phyloP scores from a whole-genome alignment of 2,329 filamentous ascomycete species.

The Colletotrichum liriopes region DNA sequence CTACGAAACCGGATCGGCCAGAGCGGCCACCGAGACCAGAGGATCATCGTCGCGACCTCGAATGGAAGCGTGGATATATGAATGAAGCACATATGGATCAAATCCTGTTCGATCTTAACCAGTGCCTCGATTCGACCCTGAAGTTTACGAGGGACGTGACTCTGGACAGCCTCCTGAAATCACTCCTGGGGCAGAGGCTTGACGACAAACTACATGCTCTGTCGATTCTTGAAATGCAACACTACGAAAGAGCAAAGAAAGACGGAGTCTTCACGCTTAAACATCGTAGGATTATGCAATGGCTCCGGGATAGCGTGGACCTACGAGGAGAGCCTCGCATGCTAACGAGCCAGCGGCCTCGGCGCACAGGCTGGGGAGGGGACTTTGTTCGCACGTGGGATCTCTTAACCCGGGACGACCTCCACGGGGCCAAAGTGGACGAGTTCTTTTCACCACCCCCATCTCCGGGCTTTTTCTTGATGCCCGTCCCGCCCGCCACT shows the following conservation, averaged over 20 bases:
- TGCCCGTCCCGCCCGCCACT: not conserved
- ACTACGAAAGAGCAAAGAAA: not conserved
- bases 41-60: not conserved
- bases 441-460: not conserved
- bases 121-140: not conserved
- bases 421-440: not conserved
- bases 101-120: not conserved
- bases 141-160: not conserved
- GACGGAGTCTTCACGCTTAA: accelerated
- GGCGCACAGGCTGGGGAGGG: not conserved
- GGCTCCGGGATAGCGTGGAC: not conserved
- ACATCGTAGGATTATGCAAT: not conserved
- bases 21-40: not conserved
- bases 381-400: not conserved
- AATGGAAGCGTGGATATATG: not conserved
- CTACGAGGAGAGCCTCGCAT: not conserved
- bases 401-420: not conserved
- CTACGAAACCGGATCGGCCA: not conserved
- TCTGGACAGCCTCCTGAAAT: not conserved
- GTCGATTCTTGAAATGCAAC: not conserved
- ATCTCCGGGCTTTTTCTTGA: not conserved
- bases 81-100: not conserved
- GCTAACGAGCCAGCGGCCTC: not conserved
- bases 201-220: not conserved
- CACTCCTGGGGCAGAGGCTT: not conserved